A percentile compares a stretch with the other conserved stretches of the same genome.
These are phyloP conservation scores for Neonectria faginata DNA, from an alignment of 2,329 filamentous ascomycete species.

Conservation along the genomic window DNA sequence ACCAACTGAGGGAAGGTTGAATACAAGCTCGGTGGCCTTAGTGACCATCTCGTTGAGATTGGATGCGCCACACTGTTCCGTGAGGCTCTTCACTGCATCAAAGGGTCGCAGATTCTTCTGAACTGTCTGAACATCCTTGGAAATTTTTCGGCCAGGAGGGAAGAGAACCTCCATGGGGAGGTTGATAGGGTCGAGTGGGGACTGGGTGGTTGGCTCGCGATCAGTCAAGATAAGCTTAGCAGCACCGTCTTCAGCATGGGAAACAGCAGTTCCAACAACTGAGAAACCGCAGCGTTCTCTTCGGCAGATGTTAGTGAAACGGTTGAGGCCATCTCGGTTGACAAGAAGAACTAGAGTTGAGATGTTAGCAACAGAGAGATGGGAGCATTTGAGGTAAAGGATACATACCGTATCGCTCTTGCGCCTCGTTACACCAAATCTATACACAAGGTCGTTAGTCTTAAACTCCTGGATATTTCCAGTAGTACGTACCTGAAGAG, in stretches of 20 bases:
- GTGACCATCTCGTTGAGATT: slow-evolving; percentile 49
- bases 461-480: too few species aligned
- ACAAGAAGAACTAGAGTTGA: slow-evolving; percentile 76
- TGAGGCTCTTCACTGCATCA: slow-evolving; percentile 74
- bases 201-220: slow-evolving; percentile 78
- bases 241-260: slow-evolving; percentile 70
- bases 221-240: slow-evolving; percentile 85
- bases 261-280: slow-evolving; percentile 82
- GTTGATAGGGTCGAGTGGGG: slow-evolving; percentile 77
- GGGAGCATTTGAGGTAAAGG: not conserved
- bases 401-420: slow-evolving; percentile 78
- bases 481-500: slow-evolving; percentile 70
- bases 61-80: slow-evolving; percentile 69
- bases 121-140: slow-evolving; percentile 44
- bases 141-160: slow-evolving; percentile 67
- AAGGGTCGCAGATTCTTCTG: slow-evolving; percentile 74
- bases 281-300: slow-evolving; percentile 94
- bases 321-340: slow-evolving; percentile 82
- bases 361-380: not conserved
- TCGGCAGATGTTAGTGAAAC: slow-evolving; percentile 75
- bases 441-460: slow-evolving; percentile 13
- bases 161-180: slow-evolving; percentile 90
- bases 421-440: slow-evolving; percentile 98
- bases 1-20: slow-evolving; percentile 89
- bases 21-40: slow-evolving; percentile 82